Evolutionary conservation across 1,284 basidiomycete genomes (phyloP).

Genomic region (Trametes hirsuta): DNA sequence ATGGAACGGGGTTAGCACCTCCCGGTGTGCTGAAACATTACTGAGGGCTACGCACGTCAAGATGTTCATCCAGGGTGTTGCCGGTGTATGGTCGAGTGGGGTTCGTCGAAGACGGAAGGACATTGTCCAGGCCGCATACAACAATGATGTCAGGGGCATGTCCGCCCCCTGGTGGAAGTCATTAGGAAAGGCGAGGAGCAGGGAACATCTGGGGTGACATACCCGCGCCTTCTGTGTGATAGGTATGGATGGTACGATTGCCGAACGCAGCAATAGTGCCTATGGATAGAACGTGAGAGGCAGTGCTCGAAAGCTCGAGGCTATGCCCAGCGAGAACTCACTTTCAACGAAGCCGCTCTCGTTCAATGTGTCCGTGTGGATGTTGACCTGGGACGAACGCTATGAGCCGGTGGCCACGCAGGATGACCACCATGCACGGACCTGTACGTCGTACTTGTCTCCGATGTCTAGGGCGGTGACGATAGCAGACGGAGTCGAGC

Average conservation of each 20-base stretch:
- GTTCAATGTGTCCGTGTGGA: slow-evolving; percentile 97
- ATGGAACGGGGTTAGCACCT: slow-evolving; percentile 1
- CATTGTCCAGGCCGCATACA: slow-evolving; percentile 88
- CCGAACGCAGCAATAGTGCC: slow-evolving; percentile 92
- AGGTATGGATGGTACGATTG: slow-evolving; percentile 95
- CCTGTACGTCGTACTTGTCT: slow-evolving; percentile 95
- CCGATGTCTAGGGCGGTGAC: slow-evolving; percentile 80
- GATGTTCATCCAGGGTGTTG: slow-evolving; percentile 97
- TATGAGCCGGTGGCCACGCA: not conserved
- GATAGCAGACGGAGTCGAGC: slow-evolving; percentile 88
- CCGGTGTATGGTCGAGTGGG: slow-evolving; percentile 92
- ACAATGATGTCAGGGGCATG: slow-evolving; percentile 99
- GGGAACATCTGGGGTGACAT: slow-evolving; percentile 20
- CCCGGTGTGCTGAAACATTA: not conserved
- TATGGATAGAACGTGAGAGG: slow-evolving; percentile 35
- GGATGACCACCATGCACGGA: slow-evolving; percentile 29
- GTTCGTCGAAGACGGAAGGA: slow-evolving; percentile 97
- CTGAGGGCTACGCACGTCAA: slow-evolving; percentile 69
- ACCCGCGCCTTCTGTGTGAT: slow-evolving; percentile 95
- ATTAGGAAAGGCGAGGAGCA: not conserved
- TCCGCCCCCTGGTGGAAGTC: slow-evolving; percentile 69
- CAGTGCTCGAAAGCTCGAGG: not conserved
- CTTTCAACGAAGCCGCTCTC: slow-evolving; percentile 94
- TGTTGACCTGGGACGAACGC: slow-evolving; percentile 68
- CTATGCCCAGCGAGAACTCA: slow-evolving; percentile 35